Evolutionary conservation across 2,329 filamentous ascomycete species (phyloP).

Genomic region (Coniosporium tulheliwenetii): DNA sequence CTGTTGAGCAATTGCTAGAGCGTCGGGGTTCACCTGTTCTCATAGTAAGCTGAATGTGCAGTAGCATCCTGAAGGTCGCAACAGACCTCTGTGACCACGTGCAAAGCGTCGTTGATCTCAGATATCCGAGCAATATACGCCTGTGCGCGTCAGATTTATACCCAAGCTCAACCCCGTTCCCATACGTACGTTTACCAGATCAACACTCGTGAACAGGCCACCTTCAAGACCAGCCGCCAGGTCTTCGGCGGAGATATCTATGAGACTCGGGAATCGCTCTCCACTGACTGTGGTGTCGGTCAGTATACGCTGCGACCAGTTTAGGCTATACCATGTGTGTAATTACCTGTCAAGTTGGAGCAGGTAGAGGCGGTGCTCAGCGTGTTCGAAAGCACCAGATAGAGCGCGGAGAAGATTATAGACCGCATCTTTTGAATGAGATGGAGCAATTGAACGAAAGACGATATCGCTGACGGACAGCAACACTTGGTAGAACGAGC

Average conservation of each 20-base stretch:
- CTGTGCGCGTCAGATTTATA: slow-evolving; percentile 12
- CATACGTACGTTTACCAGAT: slow-evolving; percentile 31
- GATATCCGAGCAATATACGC: slow-evolving; percentile 35
- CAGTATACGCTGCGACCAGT: too few species aligned
- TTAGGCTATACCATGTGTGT: too few species aligned
- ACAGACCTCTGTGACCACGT: slow-evolving; percentile 34
- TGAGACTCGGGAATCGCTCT: slow-evolving; percentile 21
- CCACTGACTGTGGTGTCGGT: slow-evolving; percentile 1
- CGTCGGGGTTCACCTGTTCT: slow-evolving; percentile 31
- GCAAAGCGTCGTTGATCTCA: slow-evolving; percentile 36
- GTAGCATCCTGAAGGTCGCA: too few species aligned
- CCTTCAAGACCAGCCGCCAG: slow-evolving; percentile 31
- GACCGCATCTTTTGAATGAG: too few species aligned
- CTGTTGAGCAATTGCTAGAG: slow-evolving; percentile 29
- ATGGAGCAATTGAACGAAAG: too few species aligned
- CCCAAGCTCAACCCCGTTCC: neutral
- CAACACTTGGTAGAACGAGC: too few species aligned
- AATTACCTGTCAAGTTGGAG: too few species aligned
- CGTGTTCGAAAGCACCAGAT: too few species aligned
- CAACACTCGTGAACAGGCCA: slow-evolving; percentile 39
- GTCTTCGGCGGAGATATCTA: slow-evolving; percentile 37
- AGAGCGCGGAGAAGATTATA: too few species aligned
- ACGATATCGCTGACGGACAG: too few species aligned
- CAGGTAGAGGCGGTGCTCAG: too few species aligned
- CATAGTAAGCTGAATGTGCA: too few species aligned